Conservation (phyloP, 306 rosid species). For the Ormosia emarginata region DNA sequence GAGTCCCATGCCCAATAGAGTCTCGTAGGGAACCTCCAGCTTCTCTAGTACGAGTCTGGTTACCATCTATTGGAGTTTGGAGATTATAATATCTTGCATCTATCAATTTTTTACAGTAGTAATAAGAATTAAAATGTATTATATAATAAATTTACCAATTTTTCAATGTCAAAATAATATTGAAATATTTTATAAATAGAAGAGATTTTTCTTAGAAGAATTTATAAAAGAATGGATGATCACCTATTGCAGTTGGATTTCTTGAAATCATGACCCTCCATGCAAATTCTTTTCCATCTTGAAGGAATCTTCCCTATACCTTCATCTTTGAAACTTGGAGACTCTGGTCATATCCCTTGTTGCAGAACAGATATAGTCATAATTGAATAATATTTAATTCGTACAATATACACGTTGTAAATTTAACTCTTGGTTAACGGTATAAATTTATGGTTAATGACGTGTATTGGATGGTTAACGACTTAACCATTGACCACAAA, state of each 20-base stretch:
- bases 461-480: too few species aligned
- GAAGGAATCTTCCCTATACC: constrained; percentile 76
- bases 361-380: constrained; percentile 1
- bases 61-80: constrained; percentile 11
- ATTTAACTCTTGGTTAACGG: too few species aligned
- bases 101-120: constrained; percentile 64
- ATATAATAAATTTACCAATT: background rate
- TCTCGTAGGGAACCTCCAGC: constrained; percentile 73
- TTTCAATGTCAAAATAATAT: background rate
- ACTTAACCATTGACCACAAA: too few species aligned
- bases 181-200: background rate
- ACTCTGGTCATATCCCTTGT: constrained; percentile 93
- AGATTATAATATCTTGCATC: constrained; percentile 84
- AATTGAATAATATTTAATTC: background rate
- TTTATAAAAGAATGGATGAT: constrained; percentile 17
- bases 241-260: constrained; percentile 87
- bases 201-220: background rate
- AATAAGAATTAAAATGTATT: background rate
- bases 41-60: constrained; percentile 28
- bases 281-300: constrained; percentile 87
- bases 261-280: constrained; percentile 80
- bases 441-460: too few species aligned
- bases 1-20: constrained; percentile 81
- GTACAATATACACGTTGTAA: too few species aligned
- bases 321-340: constrained; percentile 72